Percentiles rank a stretch among this genome's conserved stretches.
phyloP scores from a whole-genome alignment of 768 basidiomycete genomes.

The Lentinula guzmanii region DNA sequence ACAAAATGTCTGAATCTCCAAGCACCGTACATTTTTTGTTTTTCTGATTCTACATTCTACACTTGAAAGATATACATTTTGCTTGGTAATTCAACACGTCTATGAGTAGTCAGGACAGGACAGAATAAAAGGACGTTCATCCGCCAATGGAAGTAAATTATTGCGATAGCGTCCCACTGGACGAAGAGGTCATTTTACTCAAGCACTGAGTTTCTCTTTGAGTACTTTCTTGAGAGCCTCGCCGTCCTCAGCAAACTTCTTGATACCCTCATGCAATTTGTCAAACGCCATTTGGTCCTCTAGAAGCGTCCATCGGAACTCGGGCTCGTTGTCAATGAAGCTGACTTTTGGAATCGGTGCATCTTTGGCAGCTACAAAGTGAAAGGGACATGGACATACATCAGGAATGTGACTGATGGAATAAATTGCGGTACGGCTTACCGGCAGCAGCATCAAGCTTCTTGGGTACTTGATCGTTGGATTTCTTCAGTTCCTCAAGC shows the following conservation, averaged over 20 bases:
- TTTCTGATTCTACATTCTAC: no score
- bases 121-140: no score
- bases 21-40: no score
- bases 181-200: slow-evolving; percentile 6
- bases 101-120: no score
- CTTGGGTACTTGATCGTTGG: slow-evolving; percentile 72
- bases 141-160: no score
- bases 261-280: slow-evolving; percentile 97
- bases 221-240: slow-evolving; percentile 81
- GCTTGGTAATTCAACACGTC: no score
- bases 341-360: slow-evolving; percentile 73
- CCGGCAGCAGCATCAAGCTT: slow-evolving; percentile 67
- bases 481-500: slow-evolving; percentile 89
- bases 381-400: neutral
- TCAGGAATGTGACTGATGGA: neutral
- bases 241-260: slow-evolving; percentile 96
- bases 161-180: no score
- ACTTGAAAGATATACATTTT: no score
- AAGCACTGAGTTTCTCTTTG: slow-evolving; percentile 59
- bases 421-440: slow-evolving; percentile 24
- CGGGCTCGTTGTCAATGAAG: slow-evolving; percentile 88
- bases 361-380: slow-evolving; percentile 38
- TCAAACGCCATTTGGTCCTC: slow-evolving; percentile 98
- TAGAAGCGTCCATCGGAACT: slow-evolving; percentile 93
- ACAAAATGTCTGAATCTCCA: no score